These are phyloP conservation scores for Skeletonema tropicum DNA, from an alignment of 108 stramenopile genomes.

Conservation along the genomic window DNA sequence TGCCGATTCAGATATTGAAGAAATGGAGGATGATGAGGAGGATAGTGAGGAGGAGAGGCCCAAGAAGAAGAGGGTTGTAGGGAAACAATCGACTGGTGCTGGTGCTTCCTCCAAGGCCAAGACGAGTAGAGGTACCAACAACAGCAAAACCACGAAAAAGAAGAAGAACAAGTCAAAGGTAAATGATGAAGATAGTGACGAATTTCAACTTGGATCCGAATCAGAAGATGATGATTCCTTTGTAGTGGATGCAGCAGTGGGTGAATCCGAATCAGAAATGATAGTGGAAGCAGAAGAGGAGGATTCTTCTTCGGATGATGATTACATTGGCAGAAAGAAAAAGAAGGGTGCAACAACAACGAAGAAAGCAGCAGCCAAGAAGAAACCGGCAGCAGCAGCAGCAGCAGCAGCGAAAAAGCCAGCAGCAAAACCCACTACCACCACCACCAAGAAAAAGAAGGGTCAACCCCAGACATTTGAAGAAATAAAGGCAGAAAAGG, in stretches of 20 bases:
- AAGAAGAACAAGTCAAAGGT: constrained; percentile 9
- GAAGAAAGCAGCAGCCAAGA: constrained; percentile 2
- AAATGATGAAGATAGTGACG: constrained; percentile 13
- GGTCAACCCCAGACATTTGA: not conserved
- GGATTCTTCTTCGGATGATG: not conserved
- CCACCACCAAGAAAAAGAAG: constrained; percentile 8
- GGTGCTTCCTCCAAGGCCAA: not conserved
- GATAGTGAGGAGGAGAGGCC: constrained; percentile 16
- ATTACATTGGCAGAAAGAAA: constrained; percentile 7
- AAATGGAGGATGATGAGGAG: constrained; percentile 9
- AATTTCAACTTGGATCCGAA: constrained; percentile 15
- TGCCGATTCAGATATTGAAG: constrained; percentile 19
- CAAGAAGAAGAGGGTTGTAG: constrained; percentile 1
- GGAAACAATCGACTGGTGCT: not conserved
- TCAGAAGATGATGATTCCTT: constrained; percentile 26
- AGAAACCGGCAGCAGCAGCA: not conserved
- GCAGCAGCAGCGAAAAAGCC: not conserved
- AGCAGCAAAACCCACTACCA: not conserved
- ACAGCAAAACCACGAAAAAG: not conserved
- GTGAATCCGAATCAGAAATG: constrained; percentile 17
- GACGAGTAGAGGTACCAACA: not conserved
- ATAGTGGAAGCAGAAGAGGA: not conserved
- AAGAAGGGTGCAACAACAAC: constrained; percentile 8
- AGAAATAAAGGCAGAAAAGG: not conserved
- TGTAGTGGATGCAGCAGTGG: constrained; percentile 4